A percentile compares a stretch with the other conserved stretches of the same genome.
These are phyloP conservation scores for Mycocentrospora acerina DNA, from an alignment of 2,329 filamentous ascomycete genomes.

Conservation along the genomic window DNA sequence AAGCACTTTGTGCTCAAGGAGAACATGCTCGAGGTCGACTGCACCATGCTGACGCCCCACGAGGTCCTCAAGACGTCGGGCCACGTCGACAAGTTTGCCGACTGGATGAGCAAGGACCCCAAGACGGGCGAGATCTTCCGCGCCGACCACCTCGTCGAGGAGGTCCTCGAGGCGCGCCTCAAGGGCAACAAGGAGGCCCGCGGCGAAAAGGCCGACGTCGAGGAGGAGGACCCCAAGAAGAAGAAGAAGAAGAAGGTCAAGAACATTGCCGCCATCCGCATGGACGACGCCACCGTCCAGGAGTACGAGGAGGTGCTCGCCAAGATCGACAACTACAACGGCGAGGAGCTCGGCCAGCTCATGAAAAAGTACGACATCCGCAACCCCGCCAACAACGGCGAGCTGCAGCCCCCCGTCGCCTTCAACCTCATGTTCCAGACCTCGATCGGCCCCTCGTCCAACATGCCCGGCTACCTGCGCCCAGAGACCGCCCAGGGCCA, in stretches of 20 bases:
- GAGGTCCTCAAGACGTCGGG: conserved; percentile 90
- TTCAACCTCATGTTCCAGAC: conserved; percentile 99
- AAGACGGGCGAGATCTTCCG: conserved; percentile 96
- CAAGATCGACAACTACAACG: conserved; percentile 92
- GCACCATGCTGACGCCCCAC: conserved; percentile 88
- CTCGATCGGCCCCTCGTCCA: conserved; percentile 86
- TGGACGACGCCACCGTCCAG: conserved; percentile 80
- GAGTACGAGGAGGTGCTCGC: conserved; percentile 93
- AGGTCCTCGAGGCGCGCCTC: conserved; percentile 81
- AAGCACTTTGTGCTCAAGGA: conserved; percentile 93
- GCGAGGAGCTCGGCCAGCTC: conserved; percentile 79
- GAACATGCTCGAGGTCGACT: conserved; percentile 94
- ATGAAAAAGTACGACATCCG: conserved; percentile 87
- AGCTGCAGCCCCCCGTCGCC: conserved; percentile 77
- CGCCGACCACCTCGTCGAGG: conserved; percentile 94
- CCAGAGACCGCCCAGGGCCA: conserved; percentile 98
- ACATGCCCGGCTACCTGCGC: conserved; percentile 63
- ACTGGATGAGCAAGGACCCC: conserved; percentile 99
- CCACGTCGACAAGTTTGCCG: conserved; percentile 96
- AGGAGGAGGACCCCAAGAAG: conserved; percentile 79
- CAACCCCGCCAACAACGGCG: conserved; percentile 77
- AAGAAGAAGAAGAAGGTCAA: conserved; percentile 85
- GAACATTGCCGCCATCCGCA: conserved; percentile 65
- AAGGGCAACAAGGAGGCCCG: conserved; percentile 92
- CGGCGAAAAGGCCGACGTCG: conserved; percentile 73